Evolutionary conservation across 305 asterid genomes (phyloP), one percentile per base, ranked within the genome.

Genomic region (Fraxinus albicans): DNA sequence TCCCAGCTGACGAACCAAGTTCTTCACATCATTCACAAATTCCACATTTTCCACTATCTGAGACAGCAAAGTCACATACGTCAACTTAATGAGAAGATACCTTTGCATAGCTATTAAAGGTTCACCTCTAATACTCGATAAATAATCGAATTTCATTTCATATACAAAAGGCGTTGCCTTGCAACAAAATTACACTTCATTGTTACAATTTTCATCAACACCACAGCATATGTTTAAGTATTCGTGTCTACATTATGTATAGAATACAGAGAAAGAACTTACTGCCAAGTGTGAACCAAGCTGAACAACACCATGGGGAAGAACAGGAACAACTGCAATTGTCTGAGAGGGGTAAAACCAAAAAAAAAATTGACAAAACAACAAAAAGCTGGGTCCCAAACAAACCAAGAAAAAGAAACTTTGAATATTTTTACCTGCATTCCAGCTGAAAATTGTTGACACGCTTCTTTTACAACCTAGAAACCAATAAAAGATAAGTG

Each of bases 241-340:
- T 36, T 40, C 5, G 6, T 63, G 33, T 63, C 9, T 8, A 19
- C 9, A 23, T 63, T 63, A 23, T 1, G 10, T 63, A 55, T 21
- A 7, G 33, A 15, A 73, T 21, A 76, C 53, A 84, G 65, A 67
- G 33, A 36, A 77, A 36, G 81, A 78, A 87, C 97, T 88, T 89
- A 96, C 99, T 6, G 88, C 73, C 86, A 84, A 84, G 89, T 81
- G 81, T 21, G 99, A 96, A 84, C 98, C 99, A 86, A 94, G 93
- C 78, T 93, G 99, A 85, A 96, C 94, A 77, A 96, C 98, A 6
- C 99, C 99, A 82, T 93, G 98, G 65, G 99, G 97, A 80, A 93
- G 97, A 80, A 93, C 97, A 17, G 99, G 99, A 79, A 96, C 85
- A 60, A 91, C 96, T 17, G 90, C 96, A 83, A 96, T 78, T 2